Percentiles rank a stretch among this genome's conserved stretches.
phyloP scores from a whole-genome alignment of 2,329 filamentous ascomycete genomes.

The Cladosporium sp. region DNA sequence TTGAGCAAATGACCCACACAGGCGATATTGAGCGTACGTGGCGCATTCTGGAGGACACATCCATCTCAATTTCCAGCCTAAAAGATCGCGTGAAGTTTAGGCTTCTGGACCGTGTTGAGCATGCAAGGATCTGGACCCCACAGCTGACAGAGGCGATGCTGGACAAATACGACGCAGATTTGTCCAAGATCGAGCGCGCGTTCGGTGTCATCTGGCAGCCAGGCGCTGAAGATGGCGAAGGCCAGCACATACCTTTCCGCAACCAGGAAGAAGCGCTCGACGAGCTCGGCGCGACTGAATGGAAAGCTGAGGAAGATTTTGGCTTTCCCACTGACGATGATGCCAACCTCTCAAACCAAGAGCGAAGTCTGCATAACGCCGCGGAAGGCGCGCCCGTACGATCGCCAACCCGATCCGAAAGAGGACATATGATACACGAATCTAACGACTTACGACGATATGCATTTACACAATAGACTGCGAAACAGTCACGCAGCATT shows the following conservation, averaged over 20 bases:
- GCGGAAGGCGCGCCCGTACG: constrained; percentile 18
- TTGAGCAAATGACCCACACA: constrained; percentile 35
- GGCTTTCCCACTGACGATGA: constrained; percentile 31
- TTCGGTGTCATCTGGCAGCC: constrained; percentile 35
- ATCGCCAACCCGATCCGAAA: background rate
- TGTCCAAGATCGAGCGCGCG: constrained; percentile 33
- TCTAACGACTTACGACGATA: constrained; percentile 4
- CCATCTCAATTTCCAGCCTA: constrained; percentile 26
- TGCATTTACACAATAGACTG: background rate
- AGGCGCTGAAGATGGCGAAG: constrained; percentile 24
- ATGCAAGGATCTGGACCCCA: constrained; percentile 30
- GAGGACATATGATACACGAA: background rate
- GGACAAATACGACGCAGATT: constrained; percentile 33
- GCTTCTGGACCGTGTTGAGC: constrained; percentile 33
- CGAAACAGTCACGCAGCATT: background rate
- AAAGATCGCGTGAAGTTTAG: constrained; percentile 24
- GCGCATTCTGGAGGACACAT: constrained; percentile 31
- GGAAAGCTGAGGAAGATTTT: constrained; percentile 30
- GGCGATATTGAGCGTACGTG: constrained; percentile 35
- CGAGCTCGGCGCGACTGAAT: constrained; percentile 27
- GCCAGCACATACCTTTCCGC: constrained; percentile 29
- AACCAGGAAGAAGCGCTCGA: constrained; percentile 35
- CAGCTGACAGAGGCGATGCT: constrained; percentile 30
- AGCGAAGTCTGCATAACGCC: constrained; percentile 29
- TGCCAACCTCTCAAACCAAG: constrained; percentile 21